These are phyloP conservation scores for Pseudocohnilembus persalinus DNA, from an alignment of 169 alveolate genomes.

Conservation along the genomic window DNA sequence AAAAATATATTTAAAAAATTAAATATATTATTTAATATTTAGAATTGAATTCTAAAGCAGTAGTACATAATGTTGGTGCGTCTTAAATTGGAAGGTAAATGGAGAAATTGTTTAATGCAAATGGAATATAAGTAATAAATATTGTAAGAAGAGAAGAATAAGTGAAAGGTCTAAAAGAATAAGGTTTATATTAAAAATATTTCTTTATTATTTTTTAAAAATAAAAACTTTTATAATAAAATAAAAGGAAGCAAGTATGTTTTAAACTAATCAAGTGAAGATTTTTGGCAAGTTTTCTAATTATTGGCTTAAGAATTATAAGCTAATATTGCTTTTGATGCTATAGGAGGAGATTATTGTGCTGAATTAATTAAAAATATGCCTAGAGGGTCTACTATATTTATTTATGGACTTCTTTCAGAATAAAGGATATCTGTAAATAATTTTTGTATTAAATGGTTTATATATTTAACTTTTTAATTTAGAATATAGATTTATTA, in stretches of 20 bases:
- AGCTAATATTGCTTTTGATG: conserved; percentile 69
- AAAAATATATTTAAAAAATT: no score
- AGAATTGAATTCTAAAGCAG: conserved; percentile 56
- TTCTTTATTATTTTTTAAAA: no score
- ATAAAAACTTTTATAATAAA: no score
- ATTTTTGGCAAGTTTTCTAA: conserved; percentile 52
- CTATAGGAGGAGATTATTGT: conserved; percentile 55
- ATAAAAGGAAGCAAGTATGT: conserved; percentile 49
- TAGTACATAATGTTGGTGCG: conserved; percentile 70
- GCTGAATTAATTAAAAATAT: conserved; percentile 36
- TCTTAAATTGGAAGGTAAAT: conserved; percentile 73
- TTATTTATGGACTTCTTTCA: conserved; percentile 43
- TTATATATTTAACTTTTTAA: no score
- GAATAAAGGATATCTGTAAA: neutral
- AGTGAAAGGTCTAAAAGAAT: conserved; percentile 52
- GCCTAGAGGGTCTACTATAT: conserved; percentile 41
- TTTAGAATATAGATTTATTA: no score
- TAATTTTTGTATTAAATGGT: no score
- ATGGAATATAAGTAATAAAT: conserved; percentile 55
- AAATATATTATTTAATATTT: neutral
- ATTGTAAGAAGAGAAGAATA: conserved; percentile 70
- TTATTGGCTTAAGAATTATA: conserved; percentile 44
- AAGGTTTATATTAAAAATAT: conserved; percentile 10
- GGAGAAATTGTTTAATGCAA: conserved; percentile 42
- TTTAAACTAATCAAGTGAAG: conserved; percentile 49